phyloP scores from a whole-genome alignment of 176 grass and related monocot species.

The Urochloa ruziziensis region DNA sequence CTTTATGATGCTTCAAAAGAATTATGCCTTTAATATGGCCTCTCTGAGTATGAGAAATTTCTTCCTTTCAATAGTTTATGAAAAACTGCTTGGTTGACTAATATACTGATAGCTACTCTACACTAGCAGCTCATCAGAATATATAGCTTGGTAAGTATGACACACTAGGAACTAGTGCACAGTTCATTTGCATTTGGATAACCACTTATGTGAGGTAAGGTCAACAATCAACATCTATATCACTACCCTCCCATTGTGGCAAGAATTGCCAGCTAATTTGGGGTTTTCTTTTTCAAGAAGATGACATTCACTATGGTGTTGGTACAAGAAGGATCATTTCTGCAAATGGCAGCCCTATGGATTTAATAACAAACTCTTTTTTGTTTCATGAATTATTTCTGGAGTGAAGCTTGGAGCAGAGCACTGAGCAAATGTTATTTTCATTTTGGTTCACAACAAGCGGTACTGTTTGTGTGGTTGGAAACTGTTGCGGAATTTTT shows the following conservation, averaged over 20 bases:
- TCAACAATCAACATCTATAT: neutral
- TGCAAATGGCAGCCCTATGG: neutral
- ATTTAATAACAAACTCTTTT: neutral
- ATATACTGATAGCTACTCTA: neutral
- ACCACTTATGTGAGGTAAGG: neutral
- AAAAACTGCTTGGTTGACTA: neutral
- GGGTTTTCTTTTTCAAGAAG: neutral
- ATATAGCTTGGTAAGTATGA: neutral
- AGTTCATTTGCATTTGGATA: neutral
- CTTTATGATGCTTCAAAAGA: neutral
- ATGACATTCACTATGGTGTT: neutral
- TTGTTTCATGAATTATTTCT: neutral
- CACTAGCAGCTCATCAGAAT: neutral
- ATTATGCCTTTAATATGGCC: neutral
- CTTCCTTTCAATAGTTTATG: neutral
- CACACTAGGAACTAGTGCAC: neutral
- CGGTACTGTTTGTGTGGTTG: conserved; percentile 10
- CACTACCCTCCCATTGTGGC: neutral
- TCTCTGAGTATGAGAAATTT: neutral
- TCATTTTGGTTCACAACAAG: neutral
- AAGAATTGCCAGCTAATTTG: neutral
- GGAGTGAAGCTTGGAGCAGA: neutral
- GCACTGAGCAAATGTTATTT: neutral
- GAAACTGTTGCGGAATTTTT: neutral
- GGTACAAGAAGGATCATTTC: neutral